These are phyloP conservation scores for Chytridium lagenaria DNA, from an alignment of 371 early-diverging fungal genomes.

Conservation along the genomic window DNA sequence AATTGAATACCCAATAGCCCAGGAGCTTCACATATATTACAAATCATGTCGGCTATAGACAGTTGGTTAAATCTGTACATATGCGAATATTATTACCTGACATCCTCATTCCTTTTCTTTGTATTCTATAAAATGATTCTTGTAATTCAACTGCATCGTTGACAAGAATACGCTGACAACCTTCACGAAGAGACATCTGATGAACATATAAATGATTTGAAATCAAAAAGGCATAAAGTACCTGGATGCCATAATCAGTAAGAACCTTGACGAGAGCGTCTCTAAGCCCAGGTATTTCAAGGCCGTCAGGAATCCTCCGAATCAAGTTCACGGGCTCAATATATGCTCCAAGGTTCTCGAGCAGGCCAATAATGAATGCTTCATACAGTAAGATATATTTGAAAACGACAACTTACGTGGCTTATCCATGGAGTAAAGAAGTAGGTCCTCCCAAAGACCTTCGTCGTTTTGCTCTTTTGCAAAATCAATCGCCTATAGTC, in stretches of 20 bases:
- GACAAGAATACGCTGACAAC: constrained; percentile 84
- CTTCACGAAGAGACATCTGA: constrained; percentile 72
- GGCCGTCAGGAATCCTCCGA: constrained; percentile 75
- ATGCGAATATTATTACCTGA: constrained; percentile 18
- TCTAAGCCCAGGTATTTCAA: constrained; percentile 83
- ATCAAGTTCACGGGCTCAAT: constrained; percentile 85
- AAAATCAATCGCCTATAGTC: constrained; percentile 90
- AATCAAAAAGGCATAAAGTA: constrained; percentile 31
- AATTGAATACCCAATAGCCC: constrained; percentile 57
- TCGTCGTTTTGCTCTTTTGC: constrained; percentile 95
- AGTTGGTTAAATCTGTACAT: neutral
- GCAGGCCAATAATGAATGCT: constrained; percentile 88
- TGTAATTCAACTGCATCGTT: constrained; percentile 83
- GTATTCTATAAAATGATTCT: constrained; percentile 72
- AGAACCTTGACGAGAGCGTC: constrained; percentile 82
- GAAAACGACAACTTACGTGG: constrained; percentile 75
- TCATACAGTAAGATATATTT: constrained; percentile 21
- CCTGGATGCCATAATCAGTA: constrained; percentile 89
- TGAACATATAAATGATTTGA: neutral
- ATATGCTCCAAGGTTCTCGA: constrained; percentile 85
- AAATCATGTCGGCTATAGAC: constrained; percentile 61
- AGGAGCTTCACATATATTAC: constrained; percentile 67
- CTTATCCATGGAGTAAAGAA: constrained; percentile 86
- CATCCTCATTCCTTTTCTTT: constrained; percentile 56
- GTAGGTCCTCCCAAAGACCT: constrained; percentile 92